phyloP scores from a whole-genome alignment of 2,329 filamentous ascomycete species.

The Emericellopsis atlantica region DNA sequence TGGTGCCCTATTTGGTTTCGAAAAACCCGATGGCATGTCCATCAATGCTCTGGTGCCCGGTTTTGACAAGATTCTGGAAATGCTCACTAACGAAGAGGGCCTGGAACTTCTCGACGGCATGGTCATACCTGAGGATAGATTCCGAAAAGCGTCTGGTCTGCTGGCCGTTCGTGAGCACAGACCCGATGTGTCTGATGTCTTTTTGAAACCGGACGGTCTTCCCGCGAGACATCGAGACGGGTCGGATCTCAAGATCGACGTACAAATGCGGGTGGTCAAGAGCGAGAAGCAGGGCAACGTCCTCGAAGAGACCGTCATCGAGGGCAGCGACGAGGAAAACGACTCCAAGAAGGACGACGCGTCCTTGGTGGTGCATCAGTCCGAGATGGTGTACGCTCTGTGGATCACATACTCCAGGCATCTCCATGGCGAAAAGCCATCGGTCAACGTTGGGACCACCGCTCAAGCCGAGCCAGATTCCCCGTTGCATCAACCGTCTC shows the following conservation, averaged over 20 bases:
- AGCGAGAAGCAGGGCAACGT: constrained; percentile 59
- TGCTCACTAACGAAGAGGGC: constrained; percentile 78
- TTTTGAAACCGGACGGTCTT: constrained; percentile 74
- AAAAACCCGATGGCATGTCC: constrained; percentile 66
- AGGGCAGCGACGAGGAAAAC: constrained; percentile 44
- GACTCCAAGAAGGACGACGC: constrained; percentile 22
- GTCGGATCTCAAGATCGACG: constrained; percentile 81
- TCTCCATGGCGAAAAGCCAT: constrained; percentile 60
- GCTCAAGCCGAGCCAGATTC: constrained; percentile 20
- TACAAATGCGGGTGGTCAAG: constrained; percentile 93
- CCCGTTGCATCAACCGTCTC: constrained; percentile 66
- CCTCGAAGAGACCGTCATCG: constrained; percentile 51
- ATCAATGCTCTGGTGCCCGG: constrained; percentile 74
- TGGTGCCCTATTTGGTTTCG: constrained; percentile 80
- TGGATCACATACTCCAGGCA: constrained; percentile 97
- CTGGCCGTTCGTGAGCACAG: constrained; percentile 74
- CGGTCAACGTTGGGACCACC: constrained; percentile 36
- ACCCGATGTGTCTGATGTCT: constrained; percentile 64
- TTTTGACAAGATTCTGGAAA: constrained; percentile 72
- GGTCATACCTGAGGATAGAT: constrained; percentile 91
- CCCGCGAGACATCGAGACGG: constrained; percentile 83
- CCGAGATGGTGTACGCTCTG: constrained; percentile 82
- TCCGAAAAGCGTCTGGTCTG: constrained; percentile 76
- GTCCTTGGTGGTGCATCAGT: constrained; percentile 35
- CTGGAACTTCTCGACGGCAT: constrained; percentile 82